These are phyloP conservation scores for Petunia axillaris DNA, from an alignment of 257 asterid genomes.

Conservation along the genomic window DNA sequence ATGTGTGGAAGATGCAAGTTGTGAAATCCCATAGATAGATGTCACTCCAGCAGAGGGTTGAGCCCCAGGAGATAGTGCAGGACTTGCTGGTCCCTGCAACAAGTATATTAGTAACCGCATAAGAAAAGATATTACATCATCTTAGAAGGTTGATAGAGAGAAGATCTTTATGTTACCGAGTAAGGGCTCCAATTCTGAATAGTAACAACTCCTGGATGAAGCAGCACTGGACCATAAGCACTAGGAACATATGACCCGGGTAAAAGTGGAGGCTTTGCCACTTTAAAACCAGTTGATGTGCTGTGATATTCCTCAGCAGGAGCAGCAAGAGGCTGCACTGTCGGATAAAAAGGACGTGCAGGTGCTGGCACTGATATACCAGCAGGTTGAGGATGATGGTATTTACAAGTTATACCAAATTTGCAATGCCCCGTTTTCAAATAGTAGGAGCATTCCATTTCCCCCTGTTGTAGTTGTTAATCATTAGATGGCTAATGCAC, in stretches of 20 bases:
- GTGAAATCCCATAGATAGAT: conserved; percentile 62
- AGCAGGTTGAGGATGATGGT: conserved; percentile 83
- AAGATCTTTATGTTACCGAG: conserved; percentile 45
- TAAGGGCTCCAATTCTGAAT: conserved; percentile 79
- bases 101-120: conserved; percentile 31
- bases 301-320: conserved; percentile 60
- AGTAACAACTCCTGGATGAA: conserved; percentile 73
- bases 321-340: conserved; percentile 74
- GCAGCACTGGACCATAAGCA: conserved; percentile 77
- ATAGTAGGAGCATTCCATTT: conserved; percentile 93
- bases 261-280: conserved; percentile 69
- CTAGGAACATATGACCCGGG: conserved; percentile 72
- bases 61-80: conserved; percentile 66
- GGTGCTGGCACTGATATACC: conserved; percentile 62
- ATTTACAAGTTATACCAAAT: conserved; percentile 86
- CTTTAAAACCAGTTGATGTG: conserved; percentile 52
- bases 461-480: conserved; percentile 57
- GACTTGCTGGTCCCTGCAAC: conserved; percentile 69
- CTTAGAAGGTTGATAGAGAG: conserved; percentile 17
- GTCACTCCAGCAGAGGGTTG: conserved; percentile 58
- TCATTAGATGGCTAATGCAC: conserved; percentile 14
- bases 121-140: conserved; percentile 20
- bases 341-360: conserved; percentile 90
- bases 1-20: conserved; percentile 58
- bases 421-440: conserved; percentile 98